Evolutionary conservation across 345 rosid species (phyloP), one percentile per base, ranked within the genome.

Genomic region (Hibiscus syriacus): DNA sequence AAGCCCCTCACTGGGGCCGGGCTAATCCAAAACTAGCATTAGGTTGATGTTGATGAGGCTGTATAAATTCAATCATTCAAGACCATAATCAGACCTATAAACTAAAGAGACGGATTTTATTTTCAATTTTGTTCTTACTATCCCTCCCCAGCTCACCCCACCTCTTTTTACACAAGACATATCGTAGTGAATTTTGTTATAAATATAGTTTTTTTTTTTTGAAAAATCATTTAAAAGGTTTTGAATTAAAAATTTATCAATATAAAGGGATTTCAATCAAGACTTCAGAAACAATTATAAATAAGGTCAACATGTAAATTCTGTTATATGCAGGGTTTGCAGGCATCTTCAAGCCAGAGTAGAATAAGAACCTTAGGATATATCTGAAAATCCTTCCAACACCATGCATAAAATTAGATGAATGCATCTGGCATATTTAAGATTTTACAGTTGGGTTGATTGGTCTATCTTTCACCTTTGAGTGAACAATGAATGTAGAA

Each of bases 1-100:
- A 77, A 77, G 87, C 45, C 92, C 92, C 91, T 89, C 88, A 86
- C 20, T 85, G 86, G 92, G 95, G 95, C 88, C 92, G 92, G 83
- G 95, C 92, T 73, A 86, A 81, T 75, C 87, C 95, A 80, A 83
- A 86, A 85, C 82, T 83, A 19, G 86, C 77, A 72, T 89, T 88
- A 75, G 83, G 77, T 75, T 83, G 95, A 72, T 82, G 95, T 75
- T 85, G 85, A 73, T 77, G 85, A 71, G 81, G 78, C 87, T 80
- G 81, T 69, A 81, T 2, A 1, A 72, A 43, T 26, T 67, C 26
- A 72, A 65, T 2, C 38, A 64, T 14, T 38, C 16, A 68, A 68
- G 17, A 29, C 50, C 52, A 50, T 38, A n/a, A 34, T 16, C 20
- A 17, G 41, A 55, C 14, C 62, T n/a, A 49, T 16, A 23, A 66